A percentile compares a stretch with the other conserved stretches of the same genome.
phyloP scores from a whole-genome alignment of 2,329 filamentous ascomycete species.

The Beauveria sp. region DNA sequence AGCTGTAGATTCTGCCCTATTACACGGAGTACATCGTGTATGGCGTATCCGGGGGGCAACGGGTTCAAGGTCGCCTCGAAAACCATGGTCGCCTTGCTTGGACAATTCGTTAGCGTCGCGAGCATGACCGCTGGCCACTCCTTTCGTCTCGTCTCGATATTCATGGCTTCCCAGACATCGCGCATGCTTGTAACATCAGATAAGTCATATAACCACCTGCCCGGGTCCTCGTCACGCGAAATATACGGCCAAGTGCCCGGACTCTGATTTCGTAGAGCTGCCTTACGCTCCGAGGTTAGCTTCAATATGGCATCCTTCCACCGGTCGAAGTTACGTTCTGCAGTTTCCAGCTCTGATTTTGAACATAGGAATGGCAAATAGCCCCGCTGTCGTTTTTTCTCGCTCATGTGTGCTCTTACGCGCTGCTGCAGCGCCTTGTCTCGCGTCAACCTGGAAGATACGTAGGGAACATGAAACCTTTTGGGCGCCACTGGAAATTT shows the following conservation, averaged over 20 bases:
- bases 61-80: slow-evolving; percentile 31
- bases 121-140: slow-evolving; percentile 30
- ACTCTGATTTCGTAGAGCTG: slow-evolving; percentile 10
- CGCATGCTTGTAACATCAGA: slow-evolving; percentile 22
- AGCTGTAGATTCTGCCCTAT: slow-evolving; percentile 20
- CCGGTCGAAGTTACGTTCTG: background rate
- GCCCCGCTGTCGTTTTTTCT: background rate
- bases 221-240: slow-evolving; percentile 12
- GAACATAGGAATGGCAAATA: background rate
- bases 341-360: background rate
- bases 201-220: slow-evolving; percentile 24
- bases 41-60: slow-evolving; percentile 29
- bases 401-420: background rate
- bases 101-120: slow-evolving; percentile 25
- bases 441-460: background rate
- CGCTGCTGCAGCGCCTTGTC: background rate
- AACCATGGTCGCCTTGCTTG: slow-evolving; percentile 24
- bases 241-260: too few species aligned
- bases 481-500: background rate
- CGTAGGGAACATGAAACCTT: background rate
- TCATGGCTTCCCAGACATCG: slow-evolving; percentile 24
- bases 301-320: background rate
- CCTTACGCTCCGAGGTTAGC: background rate
- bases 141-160: slow-evolving; percentile 18
- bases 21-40: slow-evolving; percentile 28